Conservation (phyloP, 768 basidiomycete species). For the Clitopilus passeckerianus region DNA sequence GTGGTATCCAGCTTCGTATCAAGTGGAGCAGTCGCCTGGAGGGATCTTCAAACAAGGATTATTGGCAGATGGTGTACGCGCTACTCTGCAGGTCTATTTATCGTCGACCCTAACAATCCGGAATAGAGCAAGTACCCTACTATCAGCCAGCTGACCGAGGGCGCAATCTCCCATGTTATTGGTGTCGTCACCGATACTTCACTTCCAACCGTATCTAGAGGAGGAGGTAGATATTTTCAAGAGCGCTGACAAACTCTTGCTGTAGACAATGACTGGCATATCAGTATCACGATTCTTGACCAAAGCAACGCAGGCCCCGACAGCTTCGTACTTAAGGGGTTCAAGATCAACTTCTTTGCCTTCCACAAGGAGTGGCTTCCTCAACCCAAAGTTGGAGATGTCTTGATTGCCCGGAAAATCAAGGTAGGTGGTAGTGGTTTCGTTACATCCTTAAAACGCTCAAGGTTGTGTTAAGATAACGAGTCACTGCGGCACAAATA, state of each 20-base stretch:
- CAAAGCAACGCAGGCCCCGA: constrained; percentile 36
- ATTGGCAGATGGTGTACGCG: too few species aligned
- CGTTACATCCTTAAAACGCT: background rate
- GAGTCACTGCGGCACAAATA: constrained; percentile 19
- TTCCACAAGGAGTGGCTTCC: constrained; percentile 47
- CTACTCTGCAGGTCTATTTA: too few species aligned
- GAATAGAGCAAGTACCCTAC: constrained; percentile 11
- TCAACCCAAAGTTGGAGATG: constrained; percentile 36
- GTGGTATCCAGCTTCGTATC: too few species aligned
- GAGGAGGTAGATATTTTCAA: too few species aligned
- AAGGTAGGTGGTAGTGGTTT: constrained; percentile 31
- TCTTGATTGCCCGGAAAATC: constrained; percentile 45
- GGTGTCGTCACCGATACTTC: constrained; percentile 17
- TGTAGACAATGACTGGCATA: constrained; percentile 45
- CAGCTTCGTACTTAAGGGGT: constrained; percentile 15
- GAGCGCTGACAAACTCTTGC: too few species aligned
- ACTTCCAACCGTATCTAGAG: constrained; percentile 9
- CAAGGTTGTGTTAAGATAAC: constrained; percentile 22
- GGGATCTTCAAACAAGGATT: too few species aligned
- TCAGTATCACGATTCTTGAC: constrained; percentile 47
- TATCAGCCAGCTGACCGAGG: constrained; percentile 6
- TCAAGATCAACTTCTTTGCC: constrained; percentile 48
- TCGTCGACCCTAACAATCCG: too few species aligned
- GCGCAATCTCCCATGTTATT: constrained; percentile 12
- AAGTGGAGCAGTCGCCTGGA: too few species aligned